Evolutionary conservation across 2,329 filamentous ascomycete species (phyloP), one percentile per base, ranked within the genome.

Genomic region (Ceratocystis ficicola): DNA sequence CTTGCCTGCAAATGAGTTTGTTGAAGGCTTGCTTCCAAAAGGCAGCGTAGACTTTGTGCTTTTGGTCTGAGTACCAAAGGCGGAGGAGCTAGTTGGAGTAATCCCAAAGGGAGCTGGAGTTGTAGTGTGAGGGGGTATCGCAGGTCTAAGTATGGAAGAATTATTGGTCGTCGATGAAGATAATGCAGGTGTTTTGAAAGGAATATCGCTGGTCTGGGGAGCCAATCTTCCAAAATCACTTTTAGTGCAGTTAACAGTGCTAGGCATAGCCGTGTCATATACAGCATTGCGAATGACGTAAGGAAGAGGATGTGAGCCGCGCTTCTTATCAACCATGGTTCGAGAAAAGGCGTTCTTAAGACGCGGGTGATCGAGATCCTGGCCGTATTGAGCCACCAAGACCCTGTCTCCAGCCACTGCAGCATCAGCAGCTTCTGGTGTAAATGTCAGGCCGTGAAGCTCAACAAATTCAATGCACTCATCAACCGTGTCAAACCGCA

Each of bases 381-480:
- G 74, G 32, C 75, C 76, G 68, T 76, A 77, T 64, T 78, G 76
- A 2, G 66, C 64, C 1, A 63, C 52, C 15, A 68, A 36, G 3
- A 63, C 60, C 1, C 64, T 44, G 1, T 60, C 57, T 7, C 63
- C 66, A 20, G 82, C 72, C 8, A 81, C 72, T 70, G 74, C 68
- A 55, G 75, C 74, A 7, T 72, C 67, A 2, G 74, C 71, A 6
- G 73, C 71, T 32, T 74, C 73, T 41, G 73, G 68, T 1, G 78
- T 74, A 64, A 86, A 85, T 25, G 77, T 74, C 36, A 86, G 75
- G 7, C 78, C 78, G 66, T 85, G 82, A n/a, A 79, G 74, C 69
- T 83, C 79, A 0, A 83, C 84, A 73, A 90, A 86, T 0, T 80
- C 77, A 17, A 87, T 78, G 7, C 88, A 86, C 67, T 90, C 84